Conservation (phyloP, 148 eudicot genomes). For the Nyssa sinensis region DNA sequence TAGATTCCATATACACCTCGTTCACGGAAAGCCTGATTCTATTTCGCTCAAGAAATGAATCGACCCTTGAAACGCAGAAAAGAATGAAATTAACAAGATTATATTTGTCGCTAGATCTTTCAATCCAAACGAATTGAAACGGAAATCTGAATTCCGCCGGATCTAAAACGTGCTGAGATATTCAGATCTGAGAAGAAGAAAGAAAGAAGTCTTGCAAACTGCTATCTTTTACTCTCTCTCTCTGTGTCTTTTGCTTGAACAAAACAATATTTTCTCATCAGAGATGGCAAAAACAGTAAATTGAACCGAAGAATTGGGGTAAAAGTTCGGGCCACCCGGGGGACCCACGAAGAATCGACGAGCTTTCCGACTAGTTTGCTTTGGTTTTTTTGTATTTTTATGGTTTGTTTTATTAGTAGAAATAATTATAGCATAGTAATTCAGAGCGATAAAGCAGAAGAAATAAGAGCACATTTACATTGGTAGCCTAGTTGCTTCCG, state of each 20-base stretch:
- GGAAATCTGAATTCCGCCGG: neutral
- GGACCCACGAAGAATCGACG: slow-evolving; percentile 17
- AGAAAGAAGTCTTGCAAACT: neutral
- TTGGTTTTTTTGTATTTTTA: neutral
- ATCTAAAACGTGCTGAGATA: neutral
- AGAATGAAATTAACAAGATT: neutral
- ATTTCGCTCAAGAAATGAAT: neutral
- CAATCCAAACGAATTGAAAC: neutral
- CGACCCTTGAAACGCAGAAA: neutral
- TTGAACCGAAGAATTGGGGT: slow-evolving; percentile 5
- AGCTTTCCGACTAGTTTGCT: neutral
- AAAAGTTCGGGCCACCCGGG: neutral
- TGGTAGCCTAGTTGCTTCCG: no score
- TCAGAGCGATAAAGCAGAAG: neutral
- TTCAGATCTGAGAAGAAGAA: slow-evolving; percentile 10
- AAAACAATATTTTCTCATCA: neutral
- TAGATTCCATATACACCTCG: neutral
- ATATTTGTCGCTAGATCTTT: neutral
- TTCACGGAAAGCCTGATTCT: neutral
- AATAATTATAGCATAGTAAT: no score
- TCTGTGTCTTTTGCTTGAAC: neutral
- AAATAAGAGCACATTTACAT: neutral
- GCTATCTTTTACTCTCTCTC: neutral
- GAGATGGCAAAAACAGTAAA: slow-evolving; percentile 9
- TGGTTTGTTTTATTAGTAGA: no score